phyloP scores from a whole-genome alignment of 169 alveolate genomes.

The Plasmodium falciparum region DNA sequence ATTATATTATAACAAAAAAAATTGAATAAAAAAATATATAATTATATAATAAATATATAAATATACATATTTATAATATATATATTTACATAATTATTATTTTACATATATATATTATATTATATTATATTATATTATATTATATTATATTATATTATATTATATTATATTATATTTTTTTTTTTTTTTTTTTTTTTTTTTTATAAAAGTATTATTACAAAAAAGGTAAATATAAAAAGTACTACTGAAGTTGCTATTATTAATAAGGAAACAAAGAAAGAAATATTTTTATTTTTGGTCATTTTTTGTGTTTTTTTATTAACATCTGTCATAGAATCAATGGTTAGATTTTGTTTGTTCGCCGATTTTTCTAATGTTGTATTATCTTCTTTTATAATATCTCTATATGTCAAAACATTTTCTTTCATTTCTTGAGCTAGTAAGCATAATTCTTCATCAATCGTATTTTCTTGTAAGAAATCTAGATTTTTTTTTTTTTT shows the following conservation, averaged over 20 bases:
- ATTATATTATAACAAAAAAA: background rate
- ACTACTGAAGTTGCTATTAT: slow-evolving; percentile 38
- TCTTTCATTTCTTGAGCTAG: slow-evolving; percentile 76
- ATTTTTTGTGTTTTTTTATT: slow-evolving; percentile 36
- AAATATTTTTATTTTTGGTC: slow-evolving; percentile 28
- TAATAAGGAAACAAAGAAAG: slow-evolving; percentile 52
- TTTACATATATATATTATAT: background rate
- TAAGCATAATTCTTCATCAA: slow-evolving; percentile 73
- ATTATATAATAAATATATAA: background rate
- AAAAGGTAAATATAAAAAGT: slow-evolving; percentile 64
- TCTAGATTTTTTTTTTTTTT: slow-evolving; percentile 18
- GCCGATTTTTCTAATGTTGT: slow-evolving; percentile 36
- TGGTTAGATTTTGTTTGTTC: slow-evolving; percentile 12
- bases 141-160: too few species aligned
- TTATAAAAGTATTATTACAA: slow-evolving; percentile 5
- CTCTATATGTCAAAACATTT: slow-evolving; percentile 61
- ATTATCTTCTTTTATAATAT: slow-evolving; percentile 35
- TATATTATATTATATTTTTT: too few species aligned
- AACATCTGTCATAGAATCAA: slow-evolving; percentile 45
- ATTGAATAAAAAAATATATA: background rate
- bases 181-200: background rate
- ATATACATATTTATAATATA: background rate
- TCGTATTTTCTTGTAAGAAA: slow-evolving; percentile 10
- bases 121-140: too few species aligned
- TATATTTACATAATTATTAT: background rate